Conservation (phyloP, 805 yeast species). For the Naumovozyma dairenensis region DNA sequence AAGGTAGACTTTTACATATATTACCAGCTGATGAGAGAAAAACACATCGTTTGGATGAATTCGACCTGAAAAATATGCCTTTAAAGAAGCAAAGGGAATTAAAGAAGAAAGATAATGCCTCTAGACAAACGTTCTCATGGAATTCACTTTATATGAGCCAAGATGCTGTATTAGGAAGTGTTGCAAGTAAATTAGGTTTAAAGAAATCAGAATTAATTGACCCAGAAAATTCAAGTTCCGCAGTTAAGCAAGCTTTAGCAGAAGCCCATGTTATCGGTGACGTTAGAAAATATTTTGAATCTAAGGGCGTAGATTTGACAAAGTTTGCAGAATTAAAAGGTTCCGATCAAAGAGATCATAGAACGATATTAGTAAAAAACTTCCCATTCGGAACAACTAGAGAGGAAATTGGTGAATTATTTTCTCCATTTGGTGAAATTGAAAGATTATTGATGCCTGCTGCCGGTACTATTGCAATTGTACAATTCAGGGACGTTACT, state of each 20-base stretch:
- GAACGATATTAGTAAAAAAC: slow-evolving; percentile 74
- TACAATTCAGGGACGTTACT: slow-evolving; percentile 76
- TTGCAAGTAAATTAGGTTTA: slow-evolving; percentile 76
- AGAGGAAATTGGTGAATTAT: slow-evolving; percentile 74
- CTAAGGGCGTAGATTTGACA: slow-evolving; percentile 73
- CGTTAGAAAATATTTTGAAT: slow-evolving; percentile 79
- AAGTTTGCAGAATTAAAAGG: slow-evolving; percentile 44
- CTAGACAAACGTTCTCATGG: slow-evolving; percentile 87
- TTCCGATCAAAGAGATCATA: slow-evolving; percentile 59
- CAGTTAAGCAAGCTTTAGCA: slow-evolving; percentile 94
- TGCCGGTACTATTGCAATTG: slow-evolving; percentile 89
- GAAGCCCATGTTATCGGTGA: slow-evolving; percentile 93
- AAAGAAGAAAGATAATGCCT: slow-evolving; percentile 73
- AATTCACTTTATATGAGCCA: slow-evolving; percentile 82
- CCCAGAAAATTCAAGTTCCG: slow-evolving; percentile 77
- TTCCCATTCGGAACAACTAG: slow-evolving; percentile 80
- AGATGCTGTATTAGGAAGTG: slow-evolving; percentile 87
- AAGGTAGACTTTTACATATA: slow-evolving; percentile 86
- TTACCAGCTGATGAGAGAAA: slow-evolving; percentile 78
- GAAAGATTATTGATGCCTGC: slow-evolving; percentile 87
- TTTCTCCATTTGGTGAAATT: slow-evolving; percentile 69
- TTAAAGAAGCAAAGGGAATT: slow-evolving; percentile 83
- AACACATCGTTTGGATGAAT: slow-evolving; percentile 77
- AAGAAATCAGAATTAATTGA: slow-evolving; percentile 76
- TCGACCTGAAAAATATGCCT: slow-evolving; percentile 83